phyloP scores from a whole-genome alignment of 192 early-diverging fungal species.

The Coemansia erecta region DNA sequence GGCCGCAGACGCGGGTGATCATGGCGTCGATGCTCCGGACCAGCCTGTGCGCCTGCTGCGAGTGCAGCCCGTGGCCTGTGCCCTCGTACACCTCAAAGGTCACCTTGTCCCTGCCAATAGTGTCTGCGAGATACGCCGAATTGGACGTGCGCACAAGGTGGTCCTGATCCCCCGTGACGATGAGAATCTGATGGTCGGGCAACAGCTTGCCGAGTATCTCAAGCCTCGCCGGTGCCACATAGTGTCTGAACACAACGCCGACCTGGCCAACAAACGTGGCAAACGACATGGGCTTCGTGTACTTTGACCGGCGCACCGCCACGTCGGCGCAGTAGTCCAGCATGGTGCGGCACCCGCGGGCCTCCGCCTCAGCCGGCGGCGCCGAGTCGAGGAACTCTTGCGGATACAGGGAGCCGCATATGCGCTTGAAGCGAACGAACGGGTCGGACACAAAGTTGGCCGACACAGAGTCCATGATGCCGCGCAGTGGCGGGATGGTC shows the following conservation, averaged over 20 bases:
- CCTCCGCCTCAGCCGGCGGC: constrained; percentile 27
- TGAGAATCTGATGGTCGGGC: constrained; percentile 42
- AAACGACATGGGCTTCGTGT: constrained; percentile 44
- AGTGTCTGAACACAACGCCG: constrained; percentile 44
- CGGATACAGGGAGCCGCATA: constrained; percentile 39
- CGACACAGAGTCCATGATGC: constrained; percentile 24
- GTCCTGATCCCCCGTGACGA: constrained; percentile 45
- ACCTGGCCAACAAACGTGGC: constrained; percentile 36
- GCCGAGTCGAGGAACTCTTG: constrained; percentile 33
- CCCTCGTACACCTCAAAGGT: constrained; percentile 36
- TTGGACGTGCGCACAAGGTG: constrained; percentile 43
- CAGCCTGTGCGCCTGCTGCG: constrained; percentile 30
- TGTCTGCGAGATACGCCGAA: constrained; percentile 39
- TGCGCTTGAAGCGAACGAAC: constrained; percentile 30
- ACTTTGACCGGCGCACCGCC: constrained; percentile 31
- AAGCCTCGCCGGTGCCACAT: constrained; percentile 36
- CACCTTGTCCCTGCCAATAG: constrained; percentile 38
- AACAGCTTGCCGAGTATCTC: constrained; percentile 22
- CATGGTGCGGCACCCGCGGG: constrained; percentile 29
- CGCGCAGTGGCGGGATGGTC: constrained; percentile 29
- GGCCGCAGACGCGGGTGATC: constrained; percentile 14
- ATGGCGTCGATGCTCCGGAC: constrained; percentile 26
- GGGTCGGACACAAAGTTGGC: constrained; percentile 41
- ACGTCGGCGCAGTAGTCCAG: constrained; percentile 33
- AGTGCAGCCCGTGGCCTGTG: constrained; percentile 35